Evolutionary conservation across 2,329 filamentous ascomycete species (phyloP).

Genomic region (Zasmidium angulare): DNA sequence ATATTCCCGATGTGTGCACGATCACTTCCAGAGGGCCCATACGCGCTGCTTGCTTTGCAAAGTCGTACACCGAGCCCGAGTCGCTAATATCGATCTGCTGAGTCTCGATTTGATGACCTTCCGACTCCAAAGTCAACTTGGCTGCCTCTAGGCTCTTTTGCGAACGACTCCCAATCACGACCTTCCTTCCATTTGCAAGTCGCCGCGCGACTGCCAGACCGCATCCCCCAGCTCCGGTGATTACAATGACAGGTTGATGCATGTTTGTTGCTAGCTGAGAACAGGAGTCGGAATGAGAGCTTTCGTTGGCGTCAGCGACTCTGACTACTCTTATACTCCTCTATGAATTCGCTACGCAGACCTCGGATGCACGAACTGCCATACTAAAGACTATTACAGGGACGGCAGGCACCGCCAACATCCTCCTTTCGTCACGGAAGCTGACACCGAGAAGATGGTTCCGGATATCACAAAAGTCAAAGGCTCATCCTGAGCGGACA

Average conservation of each 20-base stretch:
- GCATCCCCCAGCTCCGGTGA: conserved; percentile 7
- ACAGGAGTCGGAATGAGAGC: neutral
- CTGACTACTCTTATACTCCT: neutral
- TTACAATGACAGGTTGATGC: neutral
- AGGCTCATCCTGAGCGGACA: neutral
- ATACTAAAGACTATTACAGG: too few species aligned
- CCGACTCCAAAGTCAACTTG: neutral
- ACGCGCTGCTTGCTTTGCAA: conserved; percentile 2
- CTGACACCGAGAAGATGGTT: neutral
- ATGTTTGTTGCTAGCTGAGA: neutral
- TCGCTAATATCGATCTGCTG: neutral
- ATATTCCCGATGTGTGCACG: conserved; percentile 9
- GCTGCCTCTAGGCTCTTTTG: neutral
- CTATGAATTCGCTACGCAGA: too few species aligned
- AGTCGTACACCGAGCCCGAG: conserved; percentile 1
- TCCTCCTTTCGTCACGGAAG: too few species aligned
- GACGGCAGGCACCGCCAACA: too few species aligned
- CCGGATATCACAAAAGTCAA: neutral
- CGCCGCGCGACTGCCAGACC: conserved; percentile 8
- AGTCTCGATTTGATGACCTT: conserved; percentile 5
- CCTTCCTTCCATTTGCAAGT: conserved; percentile 2
- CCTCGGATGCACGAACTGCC: too few species aligned
- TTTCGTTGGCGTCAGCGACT: neutral
- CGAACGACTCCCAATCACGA: conserved; percentile 9
- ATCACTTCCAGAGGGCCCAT: conserved; percentile 1